phyloP scores from a whole-genome alignment of 2,329 filamentous ascomycete species.

The Penicillium frequentans region DNA sequence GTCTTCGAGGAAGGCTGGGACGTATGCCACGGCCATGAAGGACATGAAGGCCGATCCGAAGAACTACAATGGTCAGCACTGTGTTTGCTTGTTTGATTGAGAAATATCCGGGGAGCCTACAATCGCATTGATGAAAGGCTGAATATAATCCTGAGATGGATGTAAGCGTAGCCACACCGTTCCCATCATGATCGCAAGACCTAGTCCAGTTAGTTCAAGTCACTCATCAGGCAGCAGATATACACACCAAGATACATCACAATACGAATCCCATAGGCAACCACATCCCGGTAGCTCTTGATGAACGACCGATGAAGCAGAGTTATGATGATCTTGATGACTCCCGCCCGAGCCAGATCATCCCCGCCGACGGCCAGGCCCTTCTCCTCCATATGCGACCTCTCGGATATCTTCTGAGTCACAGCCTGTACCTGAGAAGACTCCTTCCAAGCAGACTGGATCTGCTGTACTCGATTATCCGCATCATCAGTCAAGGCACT shows the following conservation, averaged over 20 bases:
- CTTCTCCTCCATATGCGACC: slow-evolving; percentile 22
- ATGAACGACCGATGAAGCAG: slow-evolving; percentile 77
- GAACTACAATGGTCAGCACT: slow-evolving; percentile 44
- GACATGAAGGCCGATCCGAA: slow-evolving; percentile 74
- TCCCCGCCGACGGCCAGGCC: slow-evolving; percentile 21
- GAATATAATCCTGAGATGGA: slow-evolving; percentile 69
- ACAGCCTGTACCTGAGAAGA: slow-evolving; percentile 45
- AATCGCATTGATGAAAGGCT: slow-evolving; percentile 79
- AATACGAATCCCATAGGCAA: slow-evolving; percentile 79
- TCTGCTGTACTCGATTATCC: slow-evolving; percentile 50
- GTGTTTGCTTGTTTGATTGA: background rate
- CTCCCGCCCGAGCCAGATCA: slow-evolving; percentile 41
- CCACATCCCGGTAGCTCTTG: slow-evolving; percentile 80
- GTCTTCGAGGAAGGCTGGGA: slow-evolving; percentile 81
- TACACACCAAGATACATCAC: slow-evolving; percentile 71
- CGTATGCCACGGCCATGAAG: slow-evolving; percentile 82
- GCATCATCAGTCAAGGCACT: slow-evolving; percentile 51
- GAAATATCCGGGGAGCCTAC: slow-evolving; percentile 33
- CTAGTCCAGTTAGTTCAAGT: slow-evolving; percentile 26
- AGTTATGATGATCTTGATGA: slow-evolving; percentile 57
- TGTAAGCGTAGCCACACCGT: slow-evolving; percentile 78
- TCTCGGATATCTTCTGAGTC: slow-evolving; percentile 28
- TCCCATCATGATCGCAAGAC: slow-evolving; percentile 81
- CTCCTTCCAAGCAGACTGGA: slow-evolving; percentile 58
- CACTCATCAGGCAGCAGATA: background rate